Conservation (phyloP, 805 yeast genomes). For the Cyberlindnera bimundalis region DNA sequence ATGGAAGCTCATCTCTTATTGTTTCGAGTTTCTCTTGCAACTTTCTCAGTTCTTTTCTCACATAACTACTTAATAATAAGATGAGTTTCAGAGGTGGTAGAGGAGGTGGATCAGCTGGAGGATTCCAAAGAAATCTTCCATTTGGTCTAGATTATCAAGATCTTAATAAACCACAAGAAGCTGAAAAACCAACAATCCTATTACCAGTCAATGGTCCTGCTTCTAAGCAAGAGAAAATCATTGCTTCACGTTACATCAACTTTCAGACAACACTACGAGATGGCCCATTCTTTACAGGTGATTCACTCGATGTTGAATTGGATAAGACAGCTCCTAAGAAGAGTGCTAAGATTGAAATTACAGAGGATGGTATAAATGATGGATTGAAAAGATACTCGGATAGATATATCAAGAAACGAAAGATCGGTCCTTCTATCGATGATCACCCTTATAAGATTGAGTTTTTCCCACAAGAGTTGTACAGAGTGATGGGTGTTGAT, state of each 20-base stretch:
- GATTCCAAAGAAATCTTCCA: constrained; percentile 47
- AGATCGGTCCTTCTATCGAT: constrained; percentile 66
- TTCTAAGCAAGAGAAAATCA: constrained; percentile 44
- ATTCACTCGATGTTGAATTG: constrained; percentile 33
- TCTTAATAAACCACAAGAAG: constrained; percentile 37
- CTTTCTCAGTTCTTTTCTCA: too few species aligned
- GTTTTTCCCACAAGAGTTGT: constrained; percentile 76
- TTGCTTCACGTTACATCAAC: constrained; percentile 54
- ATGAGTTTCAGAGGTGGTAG: constrained; percentile 57
- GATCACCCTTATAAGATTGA: constrained; percentile 73
- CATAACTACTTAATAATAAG: too few species aligned
- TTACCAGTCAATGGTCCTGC: constrained; percentile 66
- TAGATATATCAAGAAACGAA: constrained; percentile 65
- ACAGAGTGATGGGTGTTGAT: constrained; percentile 62
- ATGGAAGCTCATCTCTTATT: too few species aligned
- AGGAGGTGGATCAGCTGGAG: constrained; percentile 37
- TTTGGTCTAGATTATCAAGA: constrained; percentile 71
- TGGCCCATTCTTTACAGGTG: constrained; percentile 67
- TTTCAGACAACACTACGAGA: constrained; percentile 52
- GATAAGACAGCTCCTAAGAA: constrained; percentile 19
- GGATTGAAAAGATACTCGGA: constrained; percentile 84
- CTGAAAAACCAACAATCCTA: constrained; percentile 36
- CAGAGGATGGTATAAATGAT: constrained; percentile 48
- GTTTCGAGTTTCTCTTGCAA: too few species aligned
- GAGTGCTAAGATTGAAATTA: constrained; percentile 24